Evolutionary conservation across 352 stramenopile genomes (phyloP), one percentile per base, ranked within the genome.

Genomic region (Pythium oligandrum): DNA sequence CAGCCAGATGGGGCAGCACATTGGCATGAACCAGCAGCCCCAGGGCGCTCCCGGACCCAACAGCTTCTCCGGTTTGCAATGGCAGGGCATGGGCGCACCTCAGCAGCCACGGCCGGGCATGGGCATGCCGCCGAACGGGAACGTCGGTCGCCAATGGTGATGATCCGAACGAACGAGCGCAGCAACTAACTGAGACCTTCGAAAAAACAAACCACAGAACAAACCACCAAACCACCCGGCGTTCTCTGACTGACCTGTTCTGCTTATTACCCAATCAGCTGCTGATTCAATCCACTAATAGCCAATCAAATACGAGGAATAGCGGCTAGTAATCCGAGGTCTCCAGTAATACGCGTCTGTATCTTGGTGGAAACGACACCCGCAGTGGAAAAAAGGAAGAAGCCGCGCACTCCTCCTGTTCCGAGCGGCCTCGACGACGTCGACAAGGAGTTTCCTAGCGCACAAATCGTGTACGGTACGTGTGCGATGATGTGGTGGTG

Each of bases 1-100:
- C 62, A 91, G 78, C 39, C 78, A 91, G 59, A 91, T 91, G 81
- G 60, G 60, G 6, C 53, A 62, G 43, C 79, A 90, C 64, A 82
- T 90, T 63, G 74, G 73, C 32, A 88, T 88, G 66, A 86, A 47
- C 71, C 49, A 77, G 43, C 64, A 68, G 38, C 67, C 66, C 5
- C 66, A 73, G n/a, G 55, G 67, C 37, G 63, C 73, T 48, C 61
- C 75, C 48, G 68, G 75, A 26, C 17, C 17, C 52, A 86, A 90
- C 76, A 89, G 82, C 57, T 93, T 93, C 76, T 77, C 88, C 44
- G 81, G 81, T 34, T 67, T 93, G 6, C 81, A 93, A 50, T 93
- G 82, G 82, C 78, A 88, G 50, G 82, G 82, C 40, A 93, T 93
- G 82, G 78, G 78, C 7, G 38, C 31, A 7, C 40, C 36, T 3